Percentiles rank a stretch among this genome's conserved stretches.
These are phyloP conservation scores for Capronia americana DNA, from an alignment of 2,329 filamentous ascomycete genomes.

Conservation along the genomic window DNA sequence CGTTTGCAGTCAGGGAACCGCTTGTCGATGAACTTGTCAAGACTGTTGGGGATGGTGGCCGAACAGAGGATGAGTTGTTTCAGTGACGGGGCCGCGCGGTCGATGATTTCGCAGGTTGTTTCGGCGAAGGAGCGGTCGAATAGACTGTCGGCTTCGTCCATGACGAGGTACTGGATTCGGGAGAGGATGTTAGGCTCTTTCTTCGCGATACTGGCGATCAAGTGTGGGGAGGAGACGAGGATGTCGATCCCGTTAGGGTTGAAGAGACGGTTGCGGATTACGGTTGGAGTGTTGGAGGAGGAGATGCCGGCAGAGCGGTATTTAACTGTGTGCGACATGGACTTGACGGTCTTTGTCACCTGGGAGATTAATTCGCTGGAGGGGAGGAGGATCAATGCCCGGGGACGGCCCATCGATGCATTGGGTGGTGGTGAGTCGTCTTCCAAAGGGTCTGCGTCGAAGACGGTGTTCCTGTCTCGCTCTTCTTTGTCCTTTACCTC, in stretches of 20 bases:
- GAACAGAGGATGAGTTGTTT: conserved; percentile 91
- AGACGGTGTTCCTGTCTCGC: conserved; percentile 58
- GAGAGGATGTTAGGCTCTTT: conserved; percentile 90
- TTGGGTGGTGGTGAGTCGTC: conserved; percentile 67
- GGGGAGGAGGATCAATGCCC: conserved; percentile 84
- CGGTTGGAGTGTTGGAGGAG: conserved; percentile 73
- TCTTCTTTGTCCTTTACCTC: conserved; percentile 53
- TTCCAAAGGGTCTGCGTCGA: conserved; percentile 65
- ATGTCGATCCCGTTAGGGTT: conserved; percentile 81
- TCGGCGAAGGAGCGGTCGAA: conserved; percentile 91
- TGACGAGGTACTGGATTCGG: conserved; percentile 84
- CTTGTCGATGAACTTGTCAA: conserved; percentile 82
- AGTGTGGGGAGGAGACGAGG: conserved; percentile 84
- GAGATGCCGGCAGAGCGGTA: conserved; percentile 85
- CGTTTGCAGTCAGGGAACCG: conserved; percentile 83
- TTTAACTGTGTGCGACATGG: conserved; percentile 82
- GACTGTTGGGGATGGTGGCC: conserved; percentile 87
- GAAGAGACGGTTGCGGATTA: conserved; percentile 87
- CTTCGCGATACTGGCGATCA: conserved; percentile 85
- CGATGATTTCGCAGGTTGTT: conserved; percentile 80
- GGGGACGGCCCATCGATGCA: conserved; percentile 77
- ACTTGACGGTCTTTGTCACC: conserved; percentile 80
- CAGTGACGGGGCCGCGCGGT: conserved; percentile 79
- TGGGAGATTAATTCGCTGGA: conserved; percentile 91
- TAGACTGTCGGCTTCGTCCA: conserved; percentile 96